phyloP scores from a whole-genome alignment of 352 stramenopile genomes.

The Phytophthora colocasiae region DNA sequence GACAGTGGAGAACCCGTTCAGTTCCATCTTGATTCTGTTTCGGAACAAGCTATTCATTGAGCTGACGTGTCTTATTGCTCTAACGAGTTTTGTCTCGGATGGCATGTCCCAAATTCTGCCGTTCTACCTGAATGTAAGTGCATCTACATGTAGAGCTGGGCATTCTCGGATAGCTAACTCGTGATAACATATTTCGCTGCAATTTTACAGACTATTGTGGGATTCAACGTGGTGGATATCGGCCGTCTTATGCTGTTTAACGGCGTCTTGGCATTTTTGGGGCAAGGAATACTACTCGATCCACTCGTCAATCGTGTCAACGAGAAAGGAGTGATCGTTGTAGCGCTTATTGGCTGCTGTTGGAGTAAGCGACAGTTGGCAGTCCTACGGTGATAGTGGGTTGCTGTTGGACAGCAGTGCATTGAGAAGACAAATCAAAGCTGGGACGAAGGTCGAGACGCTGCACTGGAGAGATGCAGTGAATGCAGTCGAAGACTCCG shows the following conservation, averaged over 20 bases:
- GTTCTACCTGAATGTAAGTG: constrained; percentile 79
- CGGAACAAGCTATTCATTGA: constrained; percentile 64
- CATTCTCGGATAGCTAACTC: background rate
- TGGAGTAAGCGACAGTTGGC: too few species aligned
- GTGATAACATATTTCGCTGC: background rate
- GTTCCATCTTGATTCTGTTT: constrained; percentile 63
- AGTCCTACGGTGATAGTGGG: too few species aligned
- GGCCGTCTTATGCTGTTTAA: constrained; percentile 67
- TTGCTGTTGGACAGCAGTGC: too few species aligned
- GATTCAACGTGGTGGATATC: constrained; percentile 76
- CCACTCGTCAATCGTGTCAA: constrained; percentile 66
- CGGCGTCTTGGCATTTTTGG: constrained; percentile 59
- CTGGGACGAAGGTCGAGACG: too few species aligned
- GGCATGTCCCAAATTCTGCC: constrained; percentile 47
- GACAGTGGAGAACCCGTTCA: constrained; percentile 56
- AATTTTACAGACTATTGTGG: constrained; percentile 55
- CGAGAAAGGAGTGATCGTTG: constrained; percentile 79
- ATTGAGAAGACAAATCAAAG: too few species aligned
- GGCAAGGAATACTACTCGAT: constrained; percentile 65
- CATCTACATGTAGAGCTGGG: too few species aligned
- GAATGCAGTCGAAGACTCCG: too few species aligned
- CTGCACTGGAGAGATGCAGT: too few species aligned
- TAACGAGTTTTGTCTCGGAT: constrained; percentile 56
- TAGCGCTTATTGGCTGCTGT: constrained; percentile 54
- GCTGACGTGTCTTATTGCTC: constrained; percentile 61